Evolutionary conservation across 306 rosid species (phyloP), one percentile per base, ranked within the genome.

Genomic region (Rosa chinensis): DNA sequence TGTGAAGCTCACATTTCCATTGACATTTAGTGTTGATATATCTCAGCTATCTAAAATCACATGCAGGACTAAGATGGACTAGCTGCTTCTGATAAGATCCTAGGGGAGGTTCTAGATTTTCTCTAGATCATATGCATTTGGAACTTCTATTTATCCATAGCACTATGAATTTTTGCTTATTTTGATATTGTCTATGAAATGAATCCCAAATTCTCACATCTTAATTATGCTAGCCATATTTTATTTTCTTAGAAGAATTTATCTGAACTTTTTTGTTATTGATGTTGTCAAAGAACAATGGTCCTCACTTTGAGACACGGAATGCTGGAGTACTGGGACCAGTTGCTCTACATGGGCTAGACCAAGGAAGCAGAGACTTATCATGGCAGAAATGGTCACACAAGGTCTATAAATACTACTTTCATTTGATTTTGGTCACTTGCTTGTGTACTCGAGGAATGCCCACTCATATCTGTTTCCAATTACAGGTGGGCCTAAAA

Each of bases 371-470:
- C 62, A 70, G 85, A 76, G 98, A 94, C 81, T 78, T 94, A 72
- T 88, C 97, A n/a, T 7, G 48, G 79, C 95, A 92, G 84, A 88
- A 90, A 88, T 92, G 99, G 99, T 89, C 97, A 66, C 91, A 91
- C 93, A 88, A 94, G 99, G 99, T 94, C 66, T 73, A 80, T 37
- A 16, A 58, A 37, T 63, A 25, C 21, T 74, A 21, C 80, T 56
- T 55, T 32, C 20, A 25, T 66, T 58, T 48, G 11, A 20, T 61
- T 72, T 73, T 32, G 59, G 43, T 40, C 45, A 70, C 69, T 32
- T 49, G 20, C 56, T 61, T 39, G 3, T 20, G 53, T 17, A n/a
- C 52, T 77, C n/a, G 42, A 25, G 5, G 23, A 68, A 67, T 67
- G 64, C 61, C 56, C 66, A 12, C 73, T 77, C 39, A 73, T 35